Conservation (phyloP, 768 basidiomycete genomes). For the Albatrellus ellisii region DNA sequence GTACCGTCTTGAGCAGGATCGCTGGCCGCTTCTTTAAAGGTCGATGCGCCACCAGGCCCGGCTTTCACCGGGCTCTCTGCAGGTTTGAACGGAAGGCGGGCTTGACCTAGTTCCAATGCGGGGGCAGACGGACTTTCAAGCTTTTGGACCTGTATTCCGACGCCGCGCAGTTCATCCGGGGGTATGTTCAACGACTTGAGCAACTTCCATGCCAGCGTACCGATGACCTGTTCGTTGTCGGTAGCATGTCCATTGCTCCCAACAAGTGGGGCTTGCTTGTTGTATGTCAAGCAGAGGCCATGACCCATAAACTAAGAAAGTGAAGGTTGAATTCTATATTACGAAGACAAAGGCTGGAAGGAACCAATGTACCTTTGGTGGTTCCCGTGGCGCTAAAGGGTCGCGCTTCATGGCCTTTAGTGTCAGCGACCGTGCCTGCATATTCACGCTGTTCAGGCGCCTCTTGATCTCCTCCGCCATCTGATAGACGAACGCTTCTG, state of each 20-base stretch:
- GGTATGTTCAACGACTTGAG: conserved; percentile 65
- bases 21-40: not conserved
- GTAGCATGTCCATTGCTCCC: conserved; percentile 57
- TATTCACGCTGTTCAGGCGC: conserved; percentile 52
- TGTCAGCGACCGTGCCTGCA: conserved; percentile 65
- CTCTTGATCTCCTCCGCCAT: conserved; percentile 69
- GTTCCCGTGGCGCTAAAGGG: conserved; percentile 75
- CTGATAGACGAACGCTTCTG: conserved; percentile 62
- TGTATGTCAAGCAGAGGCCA: conserved; percentile 73
- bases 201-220: conserved; percentile 63
- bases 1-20: not conserved
- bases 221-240: conserved; percentile 58
- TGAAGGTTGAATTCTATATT: conserved; percentile 2
- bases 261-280: conserved; percentile 51
- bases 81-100: conserved; percentile 42
- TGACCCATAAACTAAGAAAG: conserved; percentile 74
- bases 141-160: conserved; percentile 86
- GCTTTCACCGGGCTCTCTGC: conserved; percentile 4
- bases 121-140: conserved; percentile 40
- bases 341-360: not conserved
- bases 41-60: not conserved
- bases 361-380: conserved; percentile 58
- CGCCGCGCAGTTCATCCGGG: conserved; percentile 78
- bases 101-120: conserved; percentile 38
- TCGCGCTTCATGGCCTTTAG: conserved; percentile 85